Conservation (phyloP, 805 yeast genomes). For the Wickerhamomyces chambardii region DNA sequence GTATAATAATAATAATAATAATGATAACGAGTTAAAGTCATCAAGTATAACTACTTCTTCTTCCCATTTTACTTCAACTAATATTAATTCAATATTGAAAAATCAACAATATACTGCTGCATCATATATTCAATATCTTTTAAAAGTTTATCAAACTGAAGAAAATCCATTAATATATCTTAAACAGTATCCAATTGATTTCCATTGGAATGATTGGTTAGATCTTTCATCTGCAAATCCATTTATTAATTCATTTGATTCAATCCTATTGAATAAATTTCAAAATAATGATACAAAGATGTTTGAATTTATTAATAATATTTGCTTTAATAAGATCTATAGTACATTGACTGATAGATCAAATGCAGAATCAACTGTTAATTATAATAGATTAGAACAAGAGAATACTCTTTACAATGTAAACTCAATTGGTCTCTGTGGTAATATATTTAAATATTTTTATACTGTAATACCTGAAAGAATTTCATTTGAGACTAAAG, state of each 20-base stretch:
- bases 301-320: background rate
- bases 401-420: background rate
- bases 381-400: background rate
- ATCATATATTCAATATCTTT: conserved; percentile 8
- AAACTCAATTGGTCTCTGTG: background rate
- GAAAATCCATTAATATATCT: conserved; percentile 9
- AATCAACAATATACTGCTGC: conserved; percentile 11
- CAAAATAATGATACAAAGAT: background rate
- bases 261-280: background rate
- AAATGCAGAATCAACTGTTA: no score
- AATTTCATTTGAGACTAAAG: background rate
- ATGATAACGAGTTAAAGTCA: no score
- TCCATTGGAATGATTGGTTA: conserved; percentile 26
- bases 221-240: conserved; percentile 18
- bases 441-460: background rate
- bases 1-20: no score
- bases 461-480: background rate
- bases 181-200: conserved; percentile 5
- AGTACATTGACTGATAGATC: background rate
- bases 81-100: no score
- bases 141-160: conserved; percentile 5
- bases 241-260: conserved; percentile 18
- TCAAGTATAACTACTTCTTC: no score
- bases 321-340: conserved; percentile 1
- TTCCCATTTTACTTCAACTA: no score